A percentile compares a stretch with the other conserved stretches of the same genome.
Conservation (phyloP, 2,329 filamentous ascomycete genomes). For the Ceratocystis smalleyi region DNA sequence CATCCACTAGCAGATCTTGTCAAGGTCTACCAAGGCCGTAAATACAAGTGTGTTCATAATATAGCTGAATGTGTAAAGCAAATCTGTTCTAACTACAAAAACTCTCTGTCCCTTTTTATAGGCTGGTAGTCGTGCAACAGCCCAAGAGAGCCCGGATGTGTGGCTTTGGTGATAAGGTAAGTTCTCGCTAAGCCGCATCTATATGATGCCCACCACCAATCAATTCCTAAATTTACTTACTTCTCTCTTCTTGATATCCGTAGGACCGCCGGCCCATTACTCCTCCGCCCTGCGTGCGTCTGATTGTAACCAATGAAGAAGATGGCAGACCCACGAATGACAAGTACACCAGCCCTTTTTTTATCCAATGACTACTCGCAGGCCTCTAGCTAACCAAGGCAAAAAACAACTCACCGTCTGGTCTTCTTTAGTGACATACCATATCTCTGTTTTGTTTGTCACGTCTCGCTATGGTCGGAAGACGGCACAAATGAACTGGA, state of each 20-base stretch:
- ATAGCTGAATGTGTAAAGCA: background rate
- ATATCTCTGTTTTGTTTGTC: conserved; percentile 39
- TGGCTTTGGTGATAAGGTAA: conserved; percentile 92
- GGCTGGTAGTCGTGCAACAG: conserved; percentile 73
- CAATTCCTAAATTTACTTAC: background rate
- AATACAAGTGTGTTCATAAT: conserved; percentile 11
- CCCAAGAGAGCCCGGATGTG: conserved; percentile 92
- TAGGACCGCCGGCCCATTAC: conserved; percentile 92
- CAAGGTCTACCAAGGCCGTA: conserved; percentile 13
- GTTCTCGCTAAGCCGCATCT: conserved; percentile 17
- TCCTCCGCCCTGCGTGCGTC: conserved; percentile 76
- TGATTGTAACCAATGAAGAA: conserved; percentile 58
- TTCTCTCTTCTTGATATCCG: background rate
- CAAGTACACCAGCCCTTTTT: conserved; percentile 6
- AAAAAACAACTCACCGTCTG: background rate
- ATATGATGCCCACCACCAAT: background rate
- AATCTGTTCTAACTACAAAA: background rate
- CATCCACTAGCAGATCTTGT: conserved; percentile 11
- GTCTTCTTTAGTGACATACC: conserved; percentile 39
- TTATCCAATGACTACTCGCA: background rate
- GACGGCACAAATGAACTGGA: conserved; percentile 50
- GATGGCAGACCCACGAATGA: conserved; percentile 41
- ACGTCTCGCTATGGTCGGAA: conserved; percentile 54
- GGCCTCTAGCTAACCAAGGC: background rate
- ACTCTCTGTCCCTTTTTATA: conserved; percentile 21